A percentile compares a stretch with the other conserved stretches of the same genome.
phyloP scores from a whole-genome alignment of 192 early-diverging fungal species.

The Physocladia obscura region DNA sequence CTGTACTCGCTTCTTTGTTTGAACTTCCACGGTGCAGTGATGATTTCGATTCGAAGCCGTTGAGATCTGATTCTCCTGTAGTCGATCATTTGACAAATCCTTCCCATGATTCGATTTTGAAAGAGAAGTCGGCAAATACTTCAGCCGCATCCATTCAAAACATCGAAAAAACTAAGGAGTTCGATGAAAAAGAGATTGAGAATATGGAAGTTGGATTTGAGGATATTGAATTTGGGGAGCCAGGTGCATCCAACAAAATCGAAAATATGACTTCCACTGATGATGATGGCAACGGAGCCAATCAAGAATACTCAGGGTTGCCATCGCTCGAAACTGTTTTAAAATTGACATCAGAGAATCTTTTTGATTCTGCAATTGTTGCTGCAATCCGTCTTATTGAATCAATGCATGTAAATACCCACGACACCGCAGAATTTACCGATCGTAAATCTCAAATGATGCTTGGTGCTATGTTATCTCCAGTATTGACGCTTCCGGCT shows the following conservation, averaged over 20 bases:
- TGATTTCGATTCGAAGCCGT: no score
- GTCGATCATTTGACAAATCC: no score
- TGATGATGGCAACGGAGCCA: not conserved
- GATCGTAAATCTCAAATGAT: not conserved
- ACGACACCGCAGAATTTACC: not conserved
- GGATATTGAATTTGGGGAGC: no score
- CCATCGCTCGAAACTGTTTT: not conserved
- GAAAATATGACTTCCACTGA: no score
- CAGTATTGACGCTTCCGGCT: conserved; percentile 5
- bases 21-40: conserved; percentile 9
- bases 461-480: conserved; percentile 13
- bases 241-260: no score
- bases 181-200: no score
- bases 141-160: not conserved
- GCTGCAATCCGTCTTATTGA: conserved; percentile 14
- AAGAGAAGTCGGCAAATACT: not conserved
- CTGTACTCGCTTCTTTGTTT: conserved; percentile 10
- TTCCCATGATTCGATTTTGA: no score
- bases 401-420: not conserved
- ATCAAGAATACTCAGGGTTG: not conserved
- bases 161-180: no score
- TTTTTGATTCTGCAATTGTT: conserved; percentile 1
- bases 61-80: no score
- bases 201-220: conserved; percentile 1
- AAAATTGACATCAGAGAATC: not conserved